Evolutionary conservation across 2,329 filamentous ascomycete species (phyloP), one percentile per base, ranked within the genome.

Genomic region (Colletotrichum sp.): DNA sequence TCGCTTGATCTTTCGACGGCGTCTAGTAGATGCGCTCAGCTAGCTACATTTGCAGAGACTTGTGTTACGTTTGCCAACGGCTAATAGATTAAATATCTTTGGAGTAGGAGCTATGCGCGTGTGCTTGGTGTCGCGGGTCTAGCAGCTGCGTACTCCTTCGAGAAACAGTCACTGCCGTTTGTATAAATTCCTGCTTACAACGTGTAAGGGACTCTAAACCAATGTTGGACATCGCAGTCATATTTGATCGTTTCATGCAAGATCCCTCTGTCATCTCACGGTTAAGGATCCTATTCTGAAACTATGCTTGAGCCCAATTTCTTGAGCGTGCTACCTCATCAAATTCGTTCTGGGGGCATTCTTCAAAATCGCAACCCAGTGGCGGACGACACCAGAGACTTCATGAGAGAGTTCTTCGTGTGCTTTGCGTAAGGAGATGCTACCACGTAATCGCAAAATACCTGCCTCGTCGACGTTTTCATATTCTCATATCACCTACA

Each of bases 31-130:
- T n/a, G n/a, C n/a, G n/a, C n/a, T n/a, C n/a, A n/a, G n/a, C n/a
- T n/a, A n/a, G n/a, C n/a, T n/a, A n/a, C n/a, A n/a, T n/a, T 26
- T 44, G 6, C 44, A 49, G n/a, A 8, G 10, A 49, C 44, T 13
- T 21, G 5, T 4, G n/a, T 6, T 49, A 6, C 39, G 18, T 44
- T 1, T 21, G 5, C 10, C 0, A 21, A 49, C 1, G 0, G n/a
- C 3, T 21, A 0, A 7, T 4, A 21, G 3, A 7, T 49, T 4
- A 7, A 0, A 21, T 13, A 4, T 1, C 44, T 12, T 21, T 4
- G 2, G 18, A 1, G 6, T 21, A 4, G 18, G 18, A 21, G 44
- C 44, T 13, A 49, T 49, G n/a, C 44, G n/a, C 1, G 6, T 49
- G 44, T 0, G 44, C n/a, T 49, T 7, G 44, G n/a, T 1, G 2